Conservation (phyloP, 1,284 basidiomycete genomes). For the Xerocomus nothofagi region DNA sequence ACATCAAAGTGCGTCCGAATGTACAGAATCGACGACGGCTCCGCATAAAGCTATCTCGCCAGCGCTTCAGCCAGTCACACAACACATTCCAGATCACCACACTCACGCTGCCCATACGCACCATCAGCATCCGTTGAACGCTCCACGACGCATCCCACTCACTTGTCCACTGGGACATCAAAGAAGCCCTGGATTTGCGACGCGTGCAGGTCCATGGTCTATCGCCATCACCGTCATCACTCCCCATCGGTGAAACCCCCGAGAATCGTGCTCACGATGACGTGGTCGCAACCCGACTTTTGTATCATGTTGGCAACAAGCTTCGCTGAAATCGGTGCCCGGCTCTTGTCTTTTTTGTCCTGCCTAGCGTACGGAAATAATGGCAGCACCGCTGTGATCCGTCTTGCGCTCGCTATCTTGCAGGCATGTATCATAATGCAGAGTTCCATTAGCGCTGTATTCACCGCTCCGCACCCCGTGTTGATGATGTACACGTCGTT, state of each 20-base stretch:
- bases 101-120: slow-evolving; percentile 47
- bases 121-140: slow-evolving; percentile 22
- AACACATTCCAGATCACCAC: slow-evolving; percentile 12
- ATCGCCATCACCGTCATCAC: slow-evolving; percentile 8
- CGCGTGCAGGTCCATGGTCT: slow-evolving; percentile 99
- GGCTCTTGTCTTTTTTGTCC: slow-evolving; percentile 99
- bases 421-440: slow-evolving; percentile 99
- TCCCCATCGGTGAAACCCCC: neutral
- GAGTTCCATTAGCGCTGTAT: slow-evolving; percentile 91
- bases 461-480: slow-evolving; percentile 85
- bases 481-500: slow-evolving; percentile 99
- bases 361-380: slow-evolving; percentile 95
- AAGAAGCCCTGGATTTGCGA: slow-evolving; percentile 99
- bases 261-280: slow-evolving; percentile 73
- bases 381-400: slow-evolving; percentile 96
- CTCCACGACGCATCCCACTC: slow-evolving; percentile 41
- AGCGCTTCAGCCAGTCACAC: slow-evolving; percentile 25
- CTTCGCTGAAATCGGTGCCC: slow-evolving; percentile 98
- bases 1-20: slow-evolving; percentile 91
- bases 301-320: slow-evolving; percentile 99
- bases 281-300: slow-evolving; percentile 96
- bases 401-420: slow-evolving; percentile 93
- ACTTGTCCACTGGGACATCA: slow-evolving; percentile 99
- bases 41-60: slow-evolving; percentile 84
- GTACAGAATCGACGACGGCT: slow-evolving; percentile 95